These are phyloP conservation scores for Lactarius sp. DNA, from an alignment of 768 basidiomycete species.

Conservation along the genomic window DNA sequence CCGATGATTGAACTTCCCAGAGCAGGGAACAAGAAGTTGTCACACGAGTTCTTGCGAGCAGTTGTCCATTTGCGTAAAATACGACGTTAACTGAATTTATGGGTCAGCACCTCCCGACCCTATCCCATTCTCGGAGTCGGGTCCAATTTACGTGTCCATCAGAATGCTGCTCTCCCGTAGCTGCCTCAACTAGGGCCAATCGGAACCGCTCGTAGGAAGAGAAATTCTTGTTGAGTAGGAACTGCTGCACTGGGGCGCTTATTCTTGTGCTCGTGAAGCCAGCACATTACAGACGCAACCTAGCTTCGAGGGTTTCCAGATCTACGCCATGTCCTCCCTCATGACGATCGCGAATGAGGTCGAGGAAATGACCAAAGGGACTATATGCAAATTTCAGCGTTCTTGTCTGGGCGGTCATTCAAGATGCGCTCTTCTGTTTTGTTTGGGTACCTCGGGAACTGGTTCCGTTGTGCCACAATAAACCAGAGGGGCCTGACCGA, in stretches of 20 bases:
- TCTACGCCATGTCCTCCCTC: neutral
- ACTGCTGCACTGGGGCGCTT: neutral
- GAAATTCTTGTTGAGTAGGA: neutral
- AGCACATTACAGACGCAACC: neutral
- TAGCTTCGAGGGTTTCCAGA: too few species aligned
- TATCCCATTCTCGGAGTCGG: neutral
- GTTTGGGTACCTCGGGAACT: too few species aligned
- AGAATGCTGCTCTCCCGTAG: neutral
- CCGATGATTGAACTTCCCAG: too few species aligned
- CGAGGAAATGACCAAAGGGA: neutral
- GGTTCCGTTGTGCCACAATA: too few species aligned
- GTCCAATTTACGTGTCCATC: neutral
- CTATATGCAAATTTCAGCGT: neutral
- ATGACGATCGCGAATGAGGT: neutral
- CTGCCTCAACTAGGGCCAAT: neutral
- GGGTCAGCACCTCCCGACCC: neutral
- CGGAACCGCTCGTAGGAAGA: neutral
- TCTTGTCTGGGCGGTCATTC: too few species aligned
- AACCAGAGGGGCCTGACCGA: too few species aligned
- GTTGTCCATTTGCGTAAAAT: neutral
- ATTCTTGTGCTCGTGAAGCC: neutral
- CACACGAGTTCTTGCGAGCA: neutral
- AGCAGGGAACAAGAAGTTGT: too few species aligned
- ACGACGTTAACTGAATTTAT: neutral
- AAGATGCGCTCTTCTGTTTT: neutral